A percentile compares a stretch with the other conserved stretches of the same genome.
Evolutionary conservation across 2,329 filamentous ascomycete genomes (phyloP).

Genomic region (Cercospora nicotianae): DNA sequence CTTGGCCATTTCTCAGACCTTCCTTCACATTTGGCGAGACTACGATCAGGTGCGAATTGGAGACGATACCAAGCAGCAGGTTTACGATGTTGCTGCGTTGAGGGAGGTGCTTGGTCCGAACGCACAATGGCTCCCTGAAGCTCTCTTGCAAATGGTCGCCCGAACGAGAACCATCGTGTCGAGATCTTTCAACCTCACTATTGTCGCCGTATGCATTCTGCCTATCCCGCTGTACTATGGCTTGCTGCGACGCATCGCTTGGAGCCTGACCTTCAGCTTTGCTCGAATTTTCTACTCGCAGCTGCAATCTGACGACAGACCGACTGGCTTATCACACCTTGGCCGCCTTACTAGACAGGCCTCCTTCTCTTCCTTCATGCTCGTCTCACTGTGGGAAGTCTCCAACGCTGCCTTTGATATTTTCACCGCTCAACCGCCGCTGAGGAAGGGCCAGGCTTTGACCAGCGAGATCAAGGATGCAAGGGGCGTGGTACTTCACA

Average conservation of each 20-base stretch:
- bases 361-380: slow-evolving; percentile 61
- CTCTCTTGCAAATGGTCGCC: slow-evolving; percentile 7
- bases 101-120: slow-evolving; percentile 7
- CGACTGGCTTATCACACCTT: slow-evolving; percentile 53
- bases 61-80: slow-evolving; percentile 12
- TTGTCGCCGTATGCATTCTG: slow-evolving; percentile 24
- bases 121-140: slow-evolving; percentile 10
- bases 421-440: slow-evolving; percentile 76
- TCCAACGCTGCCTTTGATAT: slow-evolving; percentile 75
- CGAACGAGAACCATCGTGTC: slow-evolving; percentile 23
- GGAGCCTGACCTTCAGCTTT: slow-evolving; percentile 69
- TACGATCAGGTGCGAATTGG: slow-evolving; percentile 65
- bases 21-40: slow-evolving; percentile 69
- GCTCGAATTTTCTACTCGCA: slow-evolving; percentile 70
- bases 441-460: slow-evolving; percentile 82
- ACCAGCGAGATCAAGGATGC: slow-evolving; percentile 71
- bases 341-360: slow-evolving; percentile 26
- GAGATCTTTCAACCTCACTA: slow-evolving; percentile 24
- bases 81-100: slow-evolving; percentile 30
- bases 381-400: slow-evolving; percentile 73
- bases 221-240: slow-evolving; percentile 59
- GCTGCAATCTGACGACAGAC: slow-evolving; percentile 66
- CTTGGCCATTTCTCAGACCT: slow-evolving; percentile 68
- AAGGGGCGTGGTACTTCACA: slow-evolving; percentile 30
- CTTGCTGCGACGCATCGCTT: slow-evolving; percentile 63